These are phyloP conservation scores for Cercospora citrullina DNA, from an alignment of 2,329 filamentous ascomycete genomes.

Conservation along the genomic window DNA sequence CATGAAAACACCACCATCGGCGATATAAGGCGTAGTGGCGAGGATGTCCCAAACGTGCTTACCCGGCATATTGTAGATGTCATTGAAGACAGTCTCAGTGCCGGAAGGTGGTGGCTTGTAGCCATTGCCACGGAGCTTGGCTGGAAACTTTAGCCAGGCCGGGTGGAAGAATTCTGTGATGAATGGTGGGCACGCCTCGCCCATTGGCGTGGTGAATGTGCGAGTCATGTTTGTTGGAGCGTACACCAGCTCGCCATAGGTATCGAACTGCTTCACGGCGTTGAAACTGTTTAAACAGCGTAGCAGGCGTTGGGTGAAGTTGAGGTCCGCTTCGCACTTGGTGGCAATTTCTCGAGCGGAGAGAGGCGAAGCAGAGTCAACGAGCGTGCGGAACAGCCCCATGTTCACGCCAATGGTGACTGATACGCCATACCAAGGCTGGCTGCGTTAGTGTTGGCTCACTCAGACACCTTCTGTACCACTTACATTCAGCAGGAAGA, in stretches of 20 bases:
- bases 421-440: constrained; percentile 8
- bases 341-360: constrained; percentile 6
- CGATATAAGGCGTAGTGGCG: constrained; percentile 2
- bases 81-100: constrained; percentile 10
- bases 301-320: constrained; percentile 8
- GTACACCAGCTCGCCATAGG: background rate
- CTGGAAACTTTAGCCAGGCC: constrained; percentile 2
- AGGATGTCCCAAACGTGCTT: constrained; percentile 13
- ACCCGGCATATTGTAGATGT: constrained; percentile 13
- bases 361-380: background rate
- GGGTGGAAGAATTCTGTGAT: constrained; percentile 12
- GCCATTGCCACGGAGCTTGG: background rate
- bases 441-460: background rate
- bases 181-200: constrained; percentile 2
- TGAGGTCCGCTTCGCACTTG: constrained; percentile 2
- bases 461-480: too few relatives aligned
- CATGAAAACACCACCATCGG: constrained; percentile 11
- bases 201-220: constrained; percentile 8
- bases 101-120: constrained; percentile 5
- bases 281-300: constrained; percentile 9
- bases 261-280: constrained; percentile 10
- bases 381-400: constrained; percentile 8
- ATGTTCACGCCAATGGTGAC: constrained; percentile 13
- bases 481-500: constrained; percentile 8
- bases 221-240: constrained; percentile 1